phyloP scores from a whole-genome alignment of 2,329 filamentous ascomycete genomes.

The Aspergillus sergii region DNA sequence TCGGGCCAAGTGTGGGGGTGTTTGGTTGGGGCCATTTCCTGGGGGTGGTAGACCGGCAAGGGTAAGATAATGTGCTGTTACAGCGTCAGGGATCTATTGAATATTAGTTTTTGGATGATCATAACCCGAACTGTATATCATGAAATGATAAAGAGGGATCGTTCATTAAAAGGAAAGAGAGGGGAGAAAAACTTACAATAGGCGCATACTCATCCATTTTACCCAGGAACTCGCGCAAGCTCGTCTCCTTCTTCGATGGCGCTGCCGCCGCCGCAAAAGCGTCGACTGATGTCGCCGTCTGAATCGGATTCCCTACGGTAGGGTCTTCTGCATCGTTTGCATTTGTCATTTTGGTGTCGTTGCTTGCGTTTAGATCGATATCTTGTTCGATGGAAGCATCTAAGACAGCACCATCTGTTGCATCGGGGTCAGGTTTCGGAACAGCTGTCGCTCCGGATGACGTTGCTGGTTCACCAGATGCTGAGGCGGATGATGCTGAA shows the following conservation, averaged over 20 bases:
- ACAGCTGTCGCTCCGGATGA: conserved; percentile 23
- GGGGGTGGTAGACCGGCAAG: conserved; percentile 92
- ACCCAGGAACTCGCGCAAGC: conserved; percentile 83
- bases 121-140: too few relatives aligned
- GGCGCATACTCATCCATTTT: conserved; percentile 99
- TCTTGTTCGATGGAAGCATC: conserved; percentile 42
- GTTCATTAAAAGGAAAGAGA: conserved; percentile 7
- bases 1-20: conserved; percentile 79
- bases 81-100: conserved; percentile 86
- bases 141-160: background rate
- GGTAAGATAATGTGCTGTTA: conserved; percentile 97
- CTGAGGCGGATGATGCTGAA: conserved; percentile 20
- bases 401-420: conserved; percentile 27
- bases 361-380: conserved; percentile 36
- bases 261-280: conserved; percentile 53
- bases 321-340: conserved; percentile 18
- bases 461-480: conserved; percentile 16
- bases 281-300: conserved; percentile 34
- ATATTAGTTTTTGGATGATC: conserved; percentile 7
- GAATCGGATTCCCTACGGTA: conserved; percentile 23
- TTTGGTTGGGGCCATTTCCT: conserved; percentile 74
- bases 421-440: conserved; percentile 28
- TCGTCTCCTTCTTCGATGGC: conserved; percentile 86
- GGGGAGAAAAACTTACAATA: conserved; percentile 66
- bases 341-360: conserved; percentile 24